Evolutionary conservation across 148 eudicot species (phyloP).

Genomic region (Beta vulgaris): DNA sequence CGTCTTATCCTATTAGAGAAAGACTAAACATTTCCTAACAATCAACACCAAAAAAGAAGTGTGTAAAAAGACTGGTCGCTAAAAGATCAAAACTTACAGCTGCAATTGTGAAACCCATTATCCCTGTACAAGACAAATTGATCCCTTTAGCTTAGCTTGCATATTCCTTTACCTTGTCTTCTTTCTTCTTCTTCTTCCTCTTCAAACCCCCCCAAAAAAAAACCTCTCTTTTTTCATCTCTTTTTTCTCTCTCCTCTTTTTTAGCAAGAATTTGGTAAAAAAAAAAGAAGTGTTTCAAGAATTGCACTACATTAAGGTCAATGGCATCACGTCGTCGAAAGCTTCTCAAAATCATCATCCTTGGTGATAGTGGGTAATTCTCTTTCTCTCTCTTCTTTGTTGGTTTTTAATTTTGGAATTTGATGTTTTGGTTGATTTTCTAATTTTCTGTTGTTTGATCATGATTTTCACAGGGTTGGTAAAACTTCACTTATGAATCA

Average conservation of each 20-base stretch:
- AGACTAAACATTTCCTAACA: too few relatives aligned
- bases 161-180: slow-evolving; percentile 2
- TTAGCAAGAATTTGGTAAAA: background rate
- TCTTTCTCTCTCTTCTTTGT: background rate
- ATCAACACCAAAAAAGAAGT: too few relatives aligned
- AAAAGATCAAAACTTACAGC: slow-evolving; percentile 4
- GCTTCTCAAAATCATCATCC: slow-evolving; percentile 72
- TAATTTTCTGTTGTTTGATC: slow-evolving; percentile 9
- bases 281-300: too few relatives aligned
- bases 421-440: slow-evolving; percentile 10
- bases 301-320: slow-evolving; percentile 10
- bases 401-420: background rate
- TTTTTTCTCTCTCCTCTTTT: background rate
- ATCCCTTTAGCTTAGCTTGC: slow-evolving; percentile 1
- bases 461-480: slow-evolving; percentile 55
- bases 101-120: slow-evolving; percentile 16
- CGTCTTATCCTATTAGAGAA: too few relatives aligned
- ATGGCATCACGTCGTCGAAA: slow-evolving; percentile 69
- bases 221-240: background rate
- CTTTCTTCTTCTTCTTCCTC: background rate
- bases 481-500: slow-evolving; percentile 77
- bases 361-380: slow-evolving; percentile 64
- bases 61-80: background rate
- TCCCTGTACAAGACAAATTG: slow-evolving; percentile 6
- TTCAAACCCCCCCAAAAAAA: background rate